Base-by-base conservation (phyloP, 2,329 filamentous ascomycete species). In the Plectosphaerella plurivora region DNA sequence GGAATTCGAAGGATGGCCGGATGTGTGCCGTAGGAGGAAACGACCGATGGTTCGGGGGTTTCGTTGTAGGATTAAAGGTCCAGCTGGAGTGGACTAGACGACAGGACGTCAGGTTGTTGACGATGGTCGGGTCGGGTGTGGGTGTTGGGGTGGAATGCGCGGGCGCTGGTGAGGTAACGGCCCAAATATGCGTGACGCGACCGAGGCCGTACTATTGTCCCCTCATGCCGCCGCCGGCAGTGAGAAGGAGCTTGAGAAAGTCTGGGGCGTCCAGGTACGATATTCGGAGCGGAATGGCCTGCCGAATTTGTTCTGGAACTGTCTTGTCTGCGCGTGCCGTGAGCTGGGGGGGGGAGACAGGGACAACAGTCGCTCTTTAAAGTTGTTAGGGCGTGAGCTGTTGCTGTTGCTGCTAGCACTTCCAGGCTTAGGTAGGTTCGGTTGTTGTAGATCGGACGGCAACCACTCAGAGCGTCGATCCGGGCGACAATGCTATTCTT, bases 401-500 rank as follows among this genome's bases (percentile, higher is more conserved):
- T 33, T 12, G 28, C 28, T 33, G 28, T 12, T 33, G 28, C 28
- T 33, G 28, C 28, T 33, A 33, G 28, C 28, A 33, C 8, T 22
- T 22, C 22, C 22, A 48, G 22, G 36, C 36, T 41, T 18, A 47
- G 35, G 46, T n/a, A n/a, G n/a, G n/a, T n/a, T n/a, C n/a, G n/a
- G n/a, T 37, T 22, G 41, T 37, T 41, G 35, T 25, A 48, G 37
- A 49, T 52, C 44, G 50, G 24, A 46, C 28, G 28, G 28, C 11
- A 45, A 42, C 20, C 44, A 37, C 41, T 37, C 51, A 20, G 49
- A 22, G 16, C 46, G 47, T 46, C 39, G 47, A 44, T 39, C 51
- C 44, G 35, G 24, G 50, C 37, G 49, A 33, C 44, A 46, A 36
- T 53, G 33, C 48, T 50, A 14, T 35, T 47, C 47, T 53, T 22